These are phyloP conservation scores for Leishmania major DNA, from an alignment of 208 protist species.

Conservation along the genomic window DNA sequence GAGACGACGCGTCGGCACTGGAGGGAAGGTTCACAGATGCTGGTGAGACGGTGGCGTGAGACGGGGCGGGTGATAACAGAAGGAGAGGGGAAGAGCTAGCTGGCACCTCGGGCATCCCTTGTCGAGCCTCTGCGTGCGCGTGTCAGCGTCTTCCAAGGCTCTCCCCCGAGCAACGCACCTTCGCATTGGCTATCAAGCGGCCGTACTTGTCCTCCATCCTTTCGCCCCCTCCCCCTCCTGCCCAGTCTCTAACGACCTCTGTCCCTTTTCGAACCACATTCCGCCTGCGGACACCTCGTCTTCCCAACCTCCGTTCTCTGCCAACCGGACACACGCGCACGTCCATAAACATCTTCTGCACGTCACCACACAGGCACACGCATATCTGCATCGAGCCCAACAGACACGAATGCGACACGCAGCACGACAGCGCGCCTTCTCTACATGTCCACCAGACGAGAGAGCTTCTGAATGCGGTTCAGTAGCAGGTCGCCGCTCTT, in stretches of 20 bases:
- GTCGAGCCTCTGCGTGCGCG: not conserved
- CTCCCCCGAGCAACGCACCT: not conserved
- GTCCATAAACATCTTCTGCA: not conserved
- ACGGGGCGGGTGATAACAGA: not conserved
- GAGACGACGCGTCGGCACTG: not conserved
- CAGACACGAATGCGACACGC: not conserved
- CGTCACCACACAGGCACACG: not conserved
- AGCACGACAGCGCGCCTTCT: not conserved
- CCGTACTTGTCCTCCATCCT: not conserved
- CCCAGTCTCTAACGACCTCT: not conserved
- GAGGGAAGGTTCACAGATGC: not conserved
- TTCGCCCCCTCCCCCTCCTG: not conserved
- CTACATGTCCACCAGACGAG: conserved; percentile 95
- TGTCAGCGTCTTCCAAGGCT: not conserved
- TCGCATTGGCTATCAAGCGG: not conserved
- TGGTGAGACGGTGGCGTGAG: not conserved
- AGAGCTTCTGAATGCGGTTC: conserved; percentile 98
- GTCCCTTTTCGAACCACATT: not conserved
- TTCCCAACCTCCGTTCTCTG: not conserved
- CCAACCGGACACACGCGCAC: not conserved
- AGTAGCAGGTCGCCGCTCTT: conserved; percentile 98
- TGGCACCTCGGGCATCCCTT: not conserved
- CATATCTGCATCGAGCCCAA: not conserved
- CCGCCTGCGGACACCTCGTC: not conserved
- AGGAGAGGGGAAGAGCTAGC: not conserved